Base-by-base conservation (phyloP, 441 rosid genomes). In the Populus hybrid region DNA sequence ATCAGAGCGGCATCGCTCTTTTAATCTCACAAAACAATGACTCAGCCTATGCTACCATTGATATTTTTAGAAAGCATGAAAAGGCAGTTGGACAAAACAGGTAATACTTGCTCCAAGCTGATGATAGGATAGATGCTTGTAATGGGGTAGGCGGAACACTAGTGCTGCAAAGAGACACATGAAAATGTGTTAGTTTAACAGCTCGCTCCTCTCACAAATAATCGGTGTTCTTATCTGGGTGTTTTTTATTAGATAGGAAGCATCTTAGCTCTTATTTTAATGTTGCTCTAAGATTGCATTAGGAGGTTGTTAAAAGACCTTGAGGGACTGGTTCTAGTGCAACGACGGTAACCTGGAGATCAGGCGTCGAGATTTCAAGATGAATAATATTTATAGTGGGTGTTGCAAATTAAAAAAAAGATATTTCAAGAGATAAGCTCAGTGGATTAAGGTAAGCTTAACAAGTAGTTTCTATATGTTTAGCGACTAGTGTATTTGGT, bases 141-240 rank as follows among this genome's bases (percentile, higher is more conserved):
- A 53, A 46, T 72, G 59, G 75, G 42, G 46, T 18, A 42, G 18
- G 67, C 75, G 67, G n/a, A 30, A 35, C 23, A 32, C 18, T 18
- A 10, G 57, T 40, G 28, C 70, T 59, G 19, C 40, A 12, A 36
- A 19, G 73, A 18, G 76, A 78, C 72, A 65, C 65, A 67, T 42
- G 9, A 35, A 23, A 40, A 66, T 50, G 66, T 66, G 57, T 72
- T 78, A 18, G 76, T 72, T 77, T 38, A 67, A 34, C 53, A 42
- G 53, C 53, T 42, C n/a, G 53, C 53, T 18, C 0, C 53, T 18
- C 3, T 18, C 53, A 12, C 18, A 3, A 1, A 35, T 34, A 69
- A 69, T 23, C 2, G n/a, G 19, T 36, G 7, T 69, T 32, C 40
- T 36, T 68, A 16, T 32, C 2, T 3, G 21, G 8, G 24, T n/a